phyloP scores from a whole-genome alignment of 1,139 yeast species.

The Pichia sp. region DNA sequence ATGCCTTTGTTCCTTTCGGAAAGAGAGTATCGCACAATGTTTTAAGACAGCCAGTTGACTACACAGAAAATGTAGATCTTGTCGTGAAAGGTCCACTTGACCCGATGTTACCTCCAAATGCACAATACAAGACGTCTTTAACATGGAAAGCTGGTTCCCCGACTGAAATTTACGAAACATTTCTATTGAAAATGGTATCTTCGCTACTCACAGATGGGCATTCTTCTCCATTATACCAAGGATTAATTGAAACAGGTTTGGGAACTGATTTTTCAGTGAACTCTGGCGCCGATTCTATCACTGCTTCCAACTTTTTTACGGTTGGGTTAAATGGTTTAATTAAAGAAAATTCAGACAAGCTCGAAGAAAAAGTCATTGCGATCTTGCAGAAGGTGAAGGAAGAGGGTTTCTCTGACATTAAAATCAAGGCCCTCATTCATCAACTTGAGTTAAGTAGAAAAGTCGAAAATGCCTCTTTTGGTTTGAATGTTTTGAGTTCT shows the following conservation, averaged over 20 bases:
- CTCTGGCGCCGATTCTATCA: conserved; percentile 80
- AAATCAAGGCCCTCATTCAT: conserved; percentile 80
- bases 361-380: conserved; percentile 41
- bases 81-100: conserved; percentile 72
- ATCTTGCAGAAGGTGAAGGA: conserved; percentile 45
- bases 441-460: conserved; percentile 81
- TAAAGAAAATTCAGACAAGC: conserved; percentile 42
- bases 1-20: conserved; percentile 52
- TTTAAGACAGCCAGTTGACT: conserved; percentile 42
- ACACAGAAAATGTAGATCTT: conserved; percentile 35
- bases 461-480: conserved; percentile 88
- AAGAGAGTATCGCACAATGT: conserved; percentile 34
- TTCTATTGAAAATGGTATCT: conserved; percentile 69
- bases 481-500: conserved; percentile 70
- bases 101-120: conserved; percentile 66
- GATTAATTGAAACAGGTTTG: conserved; percentile 73
- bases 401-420: conserved; percentile 50
- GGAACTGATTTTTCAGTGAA: conserved; percentile 88
- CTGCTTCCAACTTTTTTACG: conserved; percentile 74
- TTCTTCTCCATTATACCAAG: conserved; percentile 82
- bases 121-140: conserved; percentile 73
- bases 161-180: conserved; percentile 61
- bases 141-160: conserved; percentile 88
- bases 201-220: conserved; percentile 85
- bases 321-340: conserved; percentile 80